Percentiles rank a stretch among this genome's conserved stretches.
These are phyloP conservation scores for Chaetothyriales sp. DNA, from an alignment of 2,329 filamentous ascomycete species.

Conservation along the genomic window DNA sequence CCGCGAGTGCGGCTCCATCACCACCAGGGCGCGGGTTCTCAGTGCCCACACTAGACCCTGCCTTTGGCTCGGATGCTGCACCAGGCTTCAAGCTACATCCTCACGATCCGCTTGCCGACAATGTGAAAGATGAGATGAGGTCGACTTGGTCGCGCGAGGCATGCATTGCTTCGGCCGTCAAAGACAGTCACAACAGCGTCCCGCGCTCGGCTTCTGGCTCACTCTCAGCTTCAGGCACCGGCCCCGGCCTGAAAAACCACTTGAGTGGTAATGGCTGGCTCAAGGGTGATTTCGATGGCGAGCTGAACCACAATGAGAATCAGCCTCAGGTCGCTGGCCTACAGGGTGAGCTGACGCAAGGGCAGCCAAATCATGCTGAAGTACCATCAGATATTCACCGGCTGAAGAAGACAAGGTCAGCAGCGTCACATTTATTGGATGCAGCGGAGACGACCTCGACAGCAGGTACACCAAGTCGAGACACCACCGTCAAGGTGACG, in stretches of 20 bases:
- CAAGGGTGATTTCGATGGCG: conserved; percentile 9
- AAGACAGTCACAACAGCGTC: conserved; percentile 29
- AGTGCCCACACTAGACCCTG: conserved; percentile 44
- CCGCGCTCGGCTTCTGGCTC: conserved; percentile 49
- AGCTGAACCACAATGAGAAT: conserved; percentile 16
- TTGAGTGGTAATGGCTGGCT: conserved; percentile 14
- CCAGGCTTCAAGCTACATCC: conserved; percentile 19
- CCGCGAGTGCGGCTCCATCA: conserved; percentile 51
- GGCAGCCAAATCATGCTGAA: conserved; percentile 12
- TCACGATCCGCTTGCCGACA: conserved; percentile 46
- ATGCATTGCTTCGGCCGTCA: conserved; percentile 52
- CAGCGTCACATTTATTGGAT: conserved; percentile 24
- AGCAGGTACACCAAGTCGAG: conserved; percentile 24
- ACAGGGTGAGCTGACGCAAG: conserved; percentile 15
- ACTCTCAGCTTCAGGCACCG: conserved; percentile 53
- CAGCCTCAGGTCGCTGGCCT: conserved; percentile 8
- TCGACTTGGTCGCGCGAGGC: conserved; percentile 64
- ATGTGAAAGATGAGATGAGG: conserved; percentile 60
- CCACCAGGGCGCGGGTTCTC: conserved; percentile 53
- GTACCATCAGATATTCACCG: conserved; percentile 17
- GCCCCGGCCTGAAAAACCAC: conserved; percentile 17
- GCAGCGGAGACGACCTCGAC: conserved; percentile 20
- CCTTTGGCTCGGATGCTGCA: conserved; percentile 27
- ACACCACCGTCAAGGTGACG: conserved; percentile 33
- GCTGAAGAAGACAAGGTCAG: conserved; percentile 19